phyloP scores from a whole-genome alignment of 1,139 yeast genomes.

The Blastobotrys capitulatus region DNA sequence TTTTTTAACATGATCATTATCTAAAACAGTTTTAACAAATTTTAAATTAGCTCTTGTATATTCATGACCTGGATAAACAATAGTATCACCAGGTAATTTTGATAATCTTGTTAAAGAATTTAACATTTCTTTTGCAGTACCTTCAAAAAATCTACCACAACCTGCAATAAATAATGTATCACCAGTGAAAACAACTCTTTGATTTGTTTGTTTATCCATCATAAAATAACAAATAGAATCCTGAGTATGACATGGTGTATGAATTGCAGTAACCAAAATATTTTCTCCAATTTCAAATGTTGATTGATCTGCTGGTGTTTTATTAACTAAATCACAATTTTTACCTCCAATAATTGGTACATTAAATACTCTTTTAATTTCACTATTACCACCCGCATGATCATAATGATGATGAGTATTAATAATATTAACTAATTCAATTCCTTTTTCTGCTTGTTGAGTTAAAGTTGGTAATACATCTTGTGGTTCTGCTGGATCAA shows the following conservation, averaged over 20 bases:
- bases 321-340: slow-evolving; percentile 64
- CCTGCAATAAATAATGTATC: slow-evolving; percentile 93
- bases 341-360: slow-evolving; percentile 82
- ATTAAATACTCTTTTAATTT: slow-evolving; percentile 34
- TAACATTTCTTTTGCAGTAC: slow-evolving; percentile 77
- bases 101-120: slow-evolving; percentile 56
- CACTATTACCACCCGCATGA: slow-evolving; percentile 82
- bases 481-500: slow-evolving; percentile 86
- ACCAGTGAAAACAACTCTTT: slow-evolving; percentile 85
- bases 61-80: slow-evolving; percentile 89
- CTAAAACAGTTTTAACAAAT: slow-evolving; percentile 64
- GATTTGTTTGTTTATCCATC: slow-evolving; percentile 52
- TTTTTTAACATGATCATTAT: slow-evolving; percentile 46
- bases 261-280: slow-evolving; percentile 70
- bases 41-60: slow-evolving; percentile 78
- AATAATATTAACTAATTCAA: slow-evolving; percentile 63
- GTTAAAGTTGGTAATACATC: slow-evolving; percentile 45
- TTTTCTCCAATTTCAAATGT: slow-evolving; percentile 48
- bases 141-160: slow-evolving; percentile 96
- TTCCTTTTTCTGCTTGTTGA: slow-evolving; percentile 33
- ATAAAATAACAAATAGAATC: slow-evolving; percentile 88
- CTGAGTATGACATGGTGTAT: slow-evolving; percentile 97
- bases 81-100: slow-evolving; percentile 59
- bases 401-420: slow-evolving; percentile 96
- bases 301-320: slow-evolving; percentile 55